Conservation (phyloP, 352 stramenopile species). For the Phytophthora melonis region DNA sequence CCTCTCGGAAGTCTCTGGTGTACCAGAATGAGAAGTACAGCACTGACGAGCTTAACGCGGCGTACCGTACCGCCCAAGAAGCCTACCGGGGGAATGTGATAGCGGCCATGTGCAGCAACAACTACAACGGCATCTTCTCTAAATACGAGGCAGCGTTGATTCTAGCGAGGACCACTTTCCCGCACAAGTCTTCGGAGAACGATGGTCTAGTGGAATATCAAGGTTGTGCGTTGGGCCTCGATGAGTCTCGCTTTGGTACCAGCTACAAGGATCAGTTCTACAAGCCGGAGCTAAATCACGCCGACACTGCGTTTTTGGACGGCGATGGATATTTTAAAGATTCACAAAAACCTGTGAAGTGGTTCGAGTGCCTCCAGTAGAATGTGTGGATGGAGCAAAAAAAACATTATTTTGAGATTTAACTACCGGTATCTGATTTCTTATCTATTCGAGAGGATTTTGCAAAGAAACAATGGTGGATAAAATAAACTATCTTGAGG, state of each 20-base stretch:
- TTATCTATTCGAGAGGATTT: too few species aligned
- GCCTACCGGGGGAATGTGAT: not conserved
- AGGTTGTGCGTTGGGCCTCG: not conserved
- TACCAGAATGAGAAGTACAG: not conserved
- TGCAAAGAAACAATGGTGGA: too few species aligned
- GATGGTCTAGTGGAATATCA: not conserved
- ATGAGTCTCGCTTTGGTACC: conserved; percentile 4
- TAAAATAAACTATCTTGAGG: too few species aligned
- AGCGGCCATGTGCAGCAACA: not conserved
- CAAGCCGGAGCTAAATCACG: conserved; percentile 2
- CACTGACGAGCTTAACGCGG: not conserved
- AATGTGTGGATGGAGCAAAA: not conserved
- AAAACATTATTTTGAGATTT: not conserved
- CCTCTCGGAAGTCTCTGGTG: not conserved
- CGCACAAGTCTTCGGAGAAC: not conserved
- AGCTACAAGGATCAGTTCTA: not conserved
- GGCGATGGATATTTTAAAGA: conserved; percentile 3
- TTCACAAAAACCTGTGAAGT: conserved; percentile 9
- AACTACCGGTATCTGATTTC: too few species aligned
- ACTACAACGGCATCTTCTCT: not conserved
- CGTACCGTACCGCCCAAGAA: not conserved
- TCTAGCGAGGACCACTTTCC: not conserved
- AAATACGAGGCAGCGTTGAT: not conserved
- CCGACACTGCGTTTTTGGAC: conserved; percentile 8
- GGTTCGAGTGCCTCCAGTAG: conserved; percentile 9